Base-by-base conservation (phyloP, 1,284 basidiomycete species). In the Leccinum pachyderme region DNA sequence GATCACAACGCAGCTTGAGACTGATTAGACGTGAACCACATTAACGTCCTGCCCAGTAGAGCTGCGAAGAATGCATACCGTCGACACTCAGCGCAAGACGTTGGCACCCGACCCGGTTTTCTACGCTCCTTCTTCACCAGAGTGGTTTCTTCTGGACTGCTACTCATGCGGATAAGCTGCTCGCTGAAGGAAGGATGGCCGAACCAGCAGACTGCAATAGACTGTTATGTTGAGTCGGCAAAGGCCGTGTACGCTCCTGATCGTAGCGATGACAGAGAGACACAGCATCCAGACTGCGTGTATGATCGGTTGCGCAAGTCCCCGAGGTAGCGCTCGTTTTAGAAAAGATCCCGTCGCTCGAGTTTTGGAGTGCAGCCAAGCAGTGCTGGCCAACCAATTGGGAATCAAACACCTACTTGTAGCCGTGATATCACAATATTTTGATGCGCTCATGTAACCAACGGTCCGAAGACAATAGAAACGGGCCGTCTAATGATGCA, bases 1-100 rank as follows among this genome's bases (percentile, higher is more conserved):
- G 81, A 67, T 89, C 87, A 64, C 87, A 90, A 44, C 81, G 78
- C 55, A 90, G 73, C 68, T 90, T 91, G 52, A 90, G 74, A 53
- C 88, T 82, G 53, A 50, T 27, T 12, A 33, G 7, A 44, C 13
- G 13, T 53, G 51, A 48, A n/a, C 15, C 7, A 29, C 8, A 11
- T 31, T 6, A 24, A 9, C 12, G 11, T 7, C 24, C 15, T 11
- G 25, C n/a, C 25, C 43, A 18, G 13, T 24, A n/a, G 24, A 24
- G 18, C 11, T 12, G 22, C 9, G 28, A n/a, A 28, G 22, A 1
- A 33, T 22, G 11, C 67, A 9, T 55, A 80, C 80, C 80, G 75
- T 59, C 87, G 76, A 68, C 86, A 89, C 72, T 89, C 86, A 6
- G 86, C 85, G 64, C 87, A 89, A 18, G 84, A 83, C 9, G 87